Conservation (phyloP, 768 basidiomycete genomes). For the Termitomyces sp. region DNA sequence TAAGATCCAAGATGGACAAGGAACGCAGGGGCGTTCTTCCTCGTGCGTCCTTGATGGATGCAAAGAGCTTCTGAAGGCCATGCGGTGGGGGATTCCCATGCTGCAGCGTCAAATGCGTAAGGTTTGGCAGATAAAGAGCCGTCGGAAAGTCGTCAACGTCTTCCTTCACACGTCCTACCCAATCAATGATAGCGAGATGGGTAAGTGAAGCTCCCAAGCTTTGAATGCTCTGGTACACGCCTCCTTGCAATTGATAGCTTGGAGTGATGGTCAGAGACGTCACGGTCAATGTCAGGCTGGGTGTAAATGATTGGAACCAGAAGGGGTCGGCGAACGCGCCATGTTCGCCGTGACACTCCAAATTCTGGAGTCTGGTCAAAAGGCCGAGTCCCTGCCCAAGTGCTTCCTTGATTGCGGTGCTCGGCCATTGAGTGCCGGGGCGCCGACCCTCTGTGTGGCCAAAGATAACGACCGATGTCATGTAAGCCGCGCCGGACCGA, state of each 20-base stretch:
- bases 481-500: conserved; percentile 2
- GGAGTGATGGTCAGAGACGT: conserved; percentile 4
- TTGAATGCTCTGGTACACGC: conserved; percentile 1
- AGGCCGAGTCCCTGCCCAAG: conserved; percentile 8
- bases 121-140: background rate
- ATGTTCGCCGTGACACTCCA: conserved; percentile 9
- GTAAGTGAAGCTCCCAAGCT: conserved; percentile 5
- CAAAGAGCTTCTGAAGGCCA: conserved; percentile 4
- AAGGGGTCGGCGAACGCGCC: conserved; percentile 2
- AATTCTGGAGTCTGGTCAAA: conserved; percentile 3
- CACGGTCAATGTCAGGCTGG: conserved; percentile 1
- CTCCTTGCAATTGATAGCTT: conserved; percentile 1
- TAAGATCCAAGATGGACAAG: conserved; percentile 4
- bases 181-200: conserved; percentile 5
- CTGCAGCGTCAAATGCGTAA: conserved; percentile 3
- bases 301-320: conserved; percentile 4
- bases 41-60: conserved; percentile 3
- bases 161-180: conserved; percentile 3
- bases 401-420: conserved; percentile 2
- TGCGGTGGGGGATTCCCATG: conserved; percentile 1
- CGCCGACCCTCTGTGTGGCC: conserved; percentile 4
- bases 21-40: conserved; percentile 4
- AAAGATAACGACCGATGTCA: conserved; percentile 5
- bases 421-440: conserved; percentile 5
- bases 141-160: background rate